phyloP scores from a whole-genome alignment of 2,329 filamentous ascomycete species.

The Sporothrix variecibatus region DNA sequence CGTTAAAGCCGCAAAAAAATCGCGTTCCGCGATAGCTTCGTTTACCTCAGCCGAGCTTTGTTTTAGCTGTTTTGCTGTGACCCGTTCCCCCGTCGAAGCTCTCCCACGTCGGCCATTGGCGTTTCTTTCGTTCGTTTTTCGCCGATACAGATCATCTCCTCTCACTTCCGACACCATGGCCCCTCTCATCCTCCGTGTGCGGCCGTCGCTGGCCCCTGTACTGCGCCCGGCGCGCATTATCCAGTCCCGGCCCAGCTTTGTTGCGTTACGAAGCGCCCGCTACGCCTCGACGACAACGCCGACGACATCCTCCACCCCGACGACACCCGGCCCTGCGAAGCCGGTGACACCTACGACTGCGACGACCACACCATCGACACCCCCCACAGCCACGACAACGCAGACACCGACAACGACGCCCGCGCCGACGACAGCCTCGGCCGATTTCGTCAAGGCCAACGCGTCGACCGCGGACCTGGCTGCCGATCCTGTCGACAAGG shows the following conservation, averaged over 20 bases:
- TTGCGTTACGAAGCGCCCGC: neutral
- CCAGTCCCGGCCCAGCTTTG: neutral
- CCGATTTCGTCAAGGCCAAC: neutral
- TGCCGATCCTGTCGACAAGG: neutral
- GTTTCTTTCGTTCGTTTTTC: conserved; percentile 7
- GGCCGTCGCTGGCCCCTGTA: conserved; percentile 31
- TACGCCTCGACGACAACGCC: neutral
- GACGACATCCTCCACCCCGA: neutral
- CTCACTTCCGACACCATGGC: conserved; percentile 35
- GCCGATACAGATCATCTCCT: neutral
- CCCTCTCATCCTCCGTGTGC: conserved; percentile 35
- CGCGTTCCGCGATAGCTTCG: conserved; percentile 5
- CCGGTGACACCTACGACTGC: neutral
- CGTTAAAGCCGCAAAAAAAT: neutral
- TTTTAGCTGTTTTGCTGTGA: neutral
- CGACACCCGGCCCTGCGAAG: neutral
- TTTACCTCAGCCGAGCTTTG: conserved; percentile 7
- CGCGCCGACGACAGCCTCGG: neutral
- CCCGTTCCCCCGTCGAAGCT: neutral
- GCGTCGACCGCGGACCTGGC: neutral
- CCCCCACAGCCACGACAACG: neutral
- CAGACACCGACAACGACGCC: neutral
- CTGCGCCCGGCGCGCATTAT: conserved; percentile 1
- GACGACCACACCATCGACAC: neutral
- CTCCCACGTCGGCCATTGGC: conserved; percentile 23